Percentiles rank a stretch among this genome's conserved stretches.
Evolutionary conservation across 495 filamentous ascomycete species (phyloP).

Genomic region (Lasiosphaeria ovina): DNA sequence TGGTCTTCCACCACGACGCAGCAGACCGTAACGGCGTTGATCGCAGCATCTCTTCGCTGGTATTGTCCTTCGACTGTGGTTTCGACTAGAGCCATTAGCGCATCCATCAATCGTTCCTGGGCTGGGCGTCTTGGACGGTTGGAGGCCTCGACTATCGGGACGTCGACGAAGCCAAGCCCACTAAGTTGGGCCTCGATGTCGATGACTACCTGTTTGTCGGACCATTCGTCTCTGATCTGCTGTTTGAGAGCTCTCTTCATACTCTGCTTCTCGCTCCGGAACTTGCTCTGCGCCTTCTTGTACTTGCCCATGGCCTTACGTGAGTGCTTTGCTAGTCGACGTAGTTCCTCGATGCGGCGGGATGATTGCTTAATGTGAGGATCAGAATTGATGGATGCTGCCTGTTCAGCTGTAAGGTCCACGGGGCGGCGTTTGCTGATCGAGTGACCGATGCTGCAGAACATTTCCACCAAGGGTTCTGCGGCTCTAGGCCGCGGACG

Average conservation of each 20-base stretch:
- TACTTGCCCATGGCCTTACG: slow-evolving; percentile 6
- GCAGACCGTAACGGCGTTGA: slow-evolving; percentile 6
- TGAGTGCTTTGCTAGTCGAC: slow-evolving; percentile 4
- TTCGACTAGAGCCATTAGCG: slow-evolving; percentile 11
- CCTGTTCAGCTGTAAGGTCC: slow-evolving; percentile 1
- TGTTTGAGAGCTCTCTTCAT: slow-evolving; percentile 4
- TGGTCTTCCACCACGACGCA: slow-evolving; percentile 10
- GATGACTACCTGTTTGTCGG: slow-evolving; percentile 10
- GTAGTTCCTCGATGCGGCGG: slow-evolving; percentile 5
- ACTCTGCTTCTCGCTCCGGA: slow-evolving; percentile 10
- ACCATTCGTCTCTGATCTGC: slow-evolving; percentile 11
- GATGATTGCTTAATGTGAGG: slow-evolving; percentile 3
- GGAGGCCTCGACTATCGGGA: not conserved
- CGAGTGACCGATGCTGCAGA: slow-evolving; percentile 1
- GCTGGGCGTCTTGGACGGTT: slow-evolving; percentile 6
- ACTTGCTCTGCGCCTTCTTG: slow-evolving; percentile 2
- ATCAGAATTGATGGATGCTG: slow-evolving; percentile 1
- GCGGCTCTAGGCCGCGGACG: slow-evolving; percentile 4
- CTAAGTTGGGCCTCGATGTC: slow-evolving; percentile 8
- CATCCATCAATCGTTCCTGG: slow-evolving; percentile 8
- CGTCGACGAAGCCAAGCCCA: slow-evolving; percentile 10
- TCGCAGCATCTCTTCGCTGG: slow-evolving; percentile 13
- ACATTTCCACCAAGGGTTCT: slow-evolving; percentile 8
- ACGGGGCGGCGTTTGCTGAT: not conserved
- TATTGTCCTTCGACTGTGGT: slow-evolving; percentile 7